Base-by-base conservation (phyloP, 257 asterid species). In the Leptodermis oblonga region DNA sequence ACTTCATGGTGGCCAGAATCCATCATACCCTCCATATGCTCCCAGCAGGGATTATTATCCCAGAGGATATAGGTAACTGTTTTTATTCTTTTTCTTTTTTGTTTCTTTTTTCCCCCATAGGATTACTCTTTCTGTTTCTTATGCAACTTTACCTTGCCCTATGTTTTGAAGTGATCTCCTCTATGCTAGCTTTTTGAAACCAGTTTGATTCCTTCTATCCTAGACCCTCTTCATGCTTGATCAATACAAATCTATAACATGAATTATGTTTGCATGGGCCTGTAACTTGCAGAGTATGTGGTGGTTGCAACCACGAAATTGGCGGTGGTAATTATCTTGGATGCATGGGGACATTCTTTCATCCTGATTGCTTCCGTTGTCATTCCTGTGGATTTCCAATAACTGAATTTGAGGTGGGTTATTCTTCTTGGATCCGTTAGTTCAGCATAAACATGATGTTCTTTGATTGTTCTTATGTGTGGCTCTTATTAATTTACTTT, bases 291-390 rank as follows among this genome's bases (percentile, higher is more conserved):
- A 89, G 96, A 84, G 70, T 72, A 42, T 94, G 99, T 68, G 88
- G 82, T 34, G 95, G 99, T 69, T 94, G 99, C 81, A 82, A 87
- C 66, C 86, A 74, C n/a, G 96, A 85, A 34, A 94, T 94, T 49
- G 95, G 87, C 20, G 75, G 79, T 71, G 96, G 97, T 42, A 91
- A 81, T 76, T 91, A 91, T 74, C 79, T 94, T 65, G 99, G 99
- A 71, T 91, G 96, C 89, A 94, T 91, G 97, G 96, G 97, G 52
- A 79, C 71, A 9, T 89, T 84, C 70, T 94, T 80, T 76, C 99
- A 94, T 70, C 97, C 97, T 20, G 88, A 87, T 73, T 94, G 97
- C 85, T 94, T 94, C 56, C 82, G 90, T 58, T 94, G 97, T 65
- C 88, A 74, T 67, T 82, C 97, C 7, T 94, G 99, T 74, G 76